Evolutionary conservation across 345 rosid species (phyloP).

Genomic region (Salix purpurea): DNA sequence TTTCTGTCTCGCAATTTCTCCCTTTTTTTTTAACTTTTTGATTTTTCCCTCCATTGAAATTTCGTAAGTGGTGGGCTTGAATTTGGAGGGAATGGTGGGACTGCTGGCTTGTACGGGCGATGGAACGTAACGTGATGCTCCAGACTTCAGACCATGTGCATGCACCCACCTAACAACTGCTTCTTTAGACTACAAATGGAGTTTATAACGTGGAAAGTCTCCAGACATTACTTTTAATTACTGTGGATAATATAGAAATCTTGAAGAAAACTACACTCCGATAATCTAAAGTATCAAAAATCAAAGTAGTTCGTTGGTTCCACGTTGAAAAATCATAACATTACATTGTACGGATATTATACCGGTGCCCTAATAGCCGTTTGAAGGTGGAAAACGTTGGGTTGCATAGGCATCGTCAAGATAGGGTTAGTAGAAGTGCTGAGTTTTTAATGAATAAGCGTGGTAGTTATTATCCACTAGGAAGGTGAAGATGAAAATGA

Average conservation of each 20-base stretch:
- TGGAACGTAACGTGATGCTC: neutral
- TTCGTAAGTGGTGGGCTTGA: neutral
- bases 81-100: conserved; percentile 9
- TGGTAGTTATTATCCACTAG: neutral
- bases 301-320: neutral
- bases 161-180: neutral
- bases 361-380: neutral
- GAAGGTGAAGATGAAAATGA: neutral
- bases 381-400: neutral
- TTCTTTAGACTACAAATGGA: neutral
- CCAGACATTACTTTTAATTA: neutral
- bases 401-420: neutral
- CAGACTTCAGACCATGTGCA: neutral
- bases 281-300: neutral
- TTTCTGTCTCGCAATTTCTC: neutral
- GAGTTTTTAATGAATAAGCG: neutral
- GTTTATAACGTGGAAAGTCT: neutral
- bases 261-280: neutral
- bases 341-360: too few species aligned
- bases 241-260: neutral
- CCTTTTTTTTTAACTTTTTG: neutral
- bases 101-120: neutral
- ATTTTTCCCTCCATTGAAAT: neutral
- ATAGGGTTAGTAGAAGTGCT: neutral
- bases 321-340: neutral